Percentiles rank a stretch among this genome's conserved stretches.
Evolutionary conservation across 371 early-diverging fungal species (phyloP).

Genomic region (Apophysomyces ossiformis): DNA sequence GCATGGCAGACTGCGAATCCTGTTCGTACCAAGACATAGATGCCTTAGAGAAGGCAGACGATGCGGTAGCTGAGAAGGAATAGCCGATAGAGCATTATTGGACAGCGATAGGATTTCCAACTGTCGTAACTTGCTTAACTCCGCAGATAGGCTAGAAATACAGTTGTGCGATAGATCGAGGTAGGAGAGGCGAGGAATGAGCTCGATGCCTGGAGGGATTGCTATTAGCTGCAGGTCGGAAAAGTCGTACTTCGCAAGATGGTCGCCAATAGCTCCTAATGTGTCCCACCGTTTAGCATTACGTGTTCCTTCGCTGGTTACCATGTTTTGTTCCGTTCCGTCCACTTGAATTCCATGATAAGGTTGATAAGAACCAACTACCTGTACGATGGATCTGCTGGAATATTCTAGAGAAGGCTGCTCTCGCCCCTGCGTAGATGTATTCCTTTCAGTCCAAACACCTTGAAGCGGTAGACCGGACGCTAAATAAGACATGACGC

Average conservation of each 20-base stretch:
- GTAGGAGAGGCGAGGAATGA: constrained; percentile 45
- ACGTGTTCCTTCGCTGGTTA: no score
- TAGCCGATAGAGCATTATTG: constrained; percentile 51
- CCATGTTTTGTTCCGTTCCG: no score
- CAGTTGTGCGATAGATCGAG: constrained; percentile 60
- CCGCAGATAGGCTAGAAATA: constrained; percentile 32
- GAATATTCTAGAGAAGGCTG: neutral
- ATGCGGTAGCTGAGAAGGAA: constrained; percentile 49
- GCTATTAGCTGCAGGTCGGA: constrained; percentile 21
- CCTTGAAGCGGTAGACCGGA: neutral
- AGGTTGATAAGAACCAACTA: no score
- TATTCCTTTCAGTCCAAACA: neutral
- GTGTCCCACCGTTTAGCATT: no score
- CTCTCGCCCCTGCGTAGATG: neutral
- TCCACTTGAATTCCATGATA: no score
- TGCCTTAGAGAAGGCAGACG: constrained; percentile 49
- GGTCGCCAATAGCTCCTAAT: no score
- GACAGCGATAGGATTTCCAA: constrained; percentile 60
- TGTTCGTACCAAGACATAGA: constrained; percentile 57
- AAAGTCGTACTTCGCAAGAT: no score
- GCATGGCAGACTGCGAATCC: constrained; percentile 50
- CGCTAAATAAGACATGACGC: neutral
- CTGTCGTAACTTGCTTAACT: constrained; percentile 44
- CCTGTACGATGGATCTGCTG: neutral
- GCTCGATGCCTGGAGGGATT: constrained; percentile 45